Evolutionary conservation across 495 filamentous ascomycete species (phyloP).

Genomic region (Aspergillus leporis): DNA sequence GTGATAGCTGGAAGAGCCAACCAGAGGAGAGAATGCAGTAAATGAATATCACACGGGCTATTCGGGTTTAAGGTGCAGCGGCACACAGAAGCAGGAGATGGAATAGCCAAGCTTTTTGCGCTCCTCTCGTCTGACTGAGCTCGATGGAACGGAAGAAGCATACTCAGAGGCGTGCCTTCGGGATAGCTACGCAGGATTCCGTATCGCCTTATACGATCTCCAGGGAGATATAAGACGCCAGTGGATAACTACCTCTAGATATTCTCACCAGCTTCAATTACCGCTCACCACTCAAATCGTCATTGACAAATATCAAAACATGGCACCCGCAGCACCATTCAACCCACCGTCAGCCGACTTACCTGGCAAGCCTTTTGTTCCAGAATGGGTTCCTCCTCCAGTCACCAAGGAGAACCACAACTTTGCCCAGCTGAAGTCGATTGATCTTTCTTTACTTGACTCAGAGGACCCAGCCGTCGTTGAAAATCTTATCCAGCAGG

Average conservation of each 20-base stretch:
- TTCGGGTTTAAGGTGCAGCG: background rate
- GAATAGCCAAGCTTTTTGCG: background rate
- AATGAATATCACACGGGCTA: background rate
- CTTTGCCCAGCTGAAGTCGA: constrained; percentile 40
- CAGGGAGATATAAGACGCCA: background rate
- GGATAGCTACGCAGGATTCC: too few species aligned
- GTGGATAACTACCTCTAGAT: background rate
- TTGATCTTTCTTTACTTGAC: constrained; percentile 40
- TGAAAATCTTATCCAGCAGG: constrained; percentile 35
- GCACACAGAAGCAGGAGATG: background rate
- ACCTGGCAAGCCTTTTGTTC: constrained; percentile 40
- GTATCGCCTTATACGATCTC: background rate
- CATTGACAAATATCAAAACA: constrained; percentile 10
- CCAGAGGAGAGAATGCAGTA: background rate
- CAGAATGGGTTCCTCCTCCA: constrained; percentile 43
- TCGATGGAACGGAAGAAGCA: background rate
- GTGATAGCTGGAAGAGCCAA: too few species aligned
- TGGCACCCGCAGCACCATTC: constrained; percentile 39
- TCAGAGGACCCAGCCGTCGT: constrained; percentile 40
- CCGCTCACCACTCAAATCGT: background rate
- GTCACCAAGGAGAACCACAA: constrained; percentile 38
- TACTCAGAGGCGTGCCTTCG: too few species aligned
- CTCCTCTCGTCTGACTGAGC: background rate
- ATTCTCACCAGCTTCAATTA: background rate
- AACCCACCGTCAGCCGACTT: constrained; percentile 37